Evolutionary conservation across 1,284 basidiomycete species (phyloP), one percentile per base, ranked within the genome.

Genomic region (Microbotryum violaceum): DNA sequence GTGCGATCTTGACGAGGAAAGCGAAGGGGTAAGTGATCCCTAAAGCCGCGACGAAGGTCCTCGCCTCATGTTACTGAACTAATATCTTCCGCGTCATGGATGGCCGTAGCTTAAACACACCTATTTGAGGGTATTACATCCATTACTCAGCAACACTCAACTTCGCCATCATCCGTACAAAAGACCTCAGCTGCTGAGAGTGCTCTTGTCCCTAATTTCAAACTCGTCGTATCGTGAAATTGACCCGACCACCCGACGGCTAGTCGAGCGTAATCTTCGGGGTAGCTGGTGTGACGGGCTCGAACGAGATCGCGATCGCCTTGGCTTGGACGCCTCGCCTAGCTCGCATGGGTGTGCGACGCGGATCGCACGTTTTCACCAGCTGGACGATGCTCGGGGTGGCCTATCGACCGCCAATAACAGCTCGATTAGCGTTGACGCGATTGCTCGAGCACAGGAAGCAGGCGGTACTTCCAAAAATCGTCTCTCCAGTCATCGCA

Each of bases 41-140:
- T n/a, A 29, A 25, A 51, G 57, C 64, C 23, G 49, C 27, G 37
- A 42, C 27, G 23, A 54, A 42, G 47, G 42, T 62, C 33, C 37
- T 42, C 37, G 37, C 37, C 12, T 42, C 37, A 18, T 6, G 21
- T 49, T 18, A 49, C 18, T 6, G 29, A 48, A 29, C 48, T 61
- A 37, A 37, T 20, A n/a, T 49, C 2, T 25, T 47, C 56, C 20
- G 14, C n/a, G 10, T 27, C 27, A 49, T 12, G 48, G 18, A 16
- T 54, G 50, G 4, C 8, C 20, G 3, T 72, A 96, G 89, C 81
- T 98, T 46, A 88, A 92, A 42, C 94, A 99, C 75, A 97, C 94
- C 0, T 98, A 94, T 73, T 85, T 98, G 21, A 87, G 94, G 18
- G 96, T 99, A 2, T 80, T 99, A 6, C 91, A 97, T 73, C 94